A percentile compares a stretch with the other conserved stretches of the same genome.
These are phyloP conservation scores for Wickerhamiella galacta DNA, from an alignment of 805 yeast genomes.

Conservation along the genomic window DNA sequence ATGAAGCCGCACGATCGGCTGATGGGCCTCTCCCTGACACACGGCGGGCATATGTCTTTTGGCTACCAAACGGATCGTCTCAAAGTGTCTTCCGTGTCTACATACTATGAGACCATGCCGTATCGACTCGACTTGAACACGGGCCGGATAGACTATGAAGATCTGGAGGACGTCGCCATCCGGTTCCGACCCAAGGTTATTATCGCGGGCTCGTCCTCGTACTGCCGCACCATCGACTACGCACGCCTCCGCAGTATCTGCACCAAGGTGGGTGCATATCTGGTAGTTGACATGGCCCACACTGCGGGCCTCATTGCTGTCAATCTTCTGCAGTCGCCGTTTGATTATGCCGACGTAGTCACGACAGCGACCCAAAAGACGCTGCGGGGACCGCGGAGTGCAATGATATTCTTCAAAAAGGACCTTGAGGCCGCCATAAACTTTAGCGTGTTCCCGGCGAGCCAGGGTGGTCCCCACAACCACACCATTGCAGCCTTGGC, in stretches of 20 bases:
- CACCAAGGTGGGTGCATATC: conserved; percentile 87
- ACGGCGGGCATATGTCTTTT: conserved; percentile 97
- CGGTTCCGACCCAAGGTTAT: conserved; percentile 89
- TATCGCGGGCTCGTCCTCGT: conserved; percentile 97
- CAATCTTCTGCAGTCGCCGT: conserved; percentile 87
- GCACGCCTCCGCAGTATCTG: conserved; percentile 90
- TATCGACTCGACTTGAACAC: conserved; percentile 84
- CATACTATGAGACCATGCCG: conserved; percentile 96
- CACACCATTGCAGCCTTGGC: conserved; percentile 96
- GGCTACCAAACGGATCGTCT: conserved; percentile 92
- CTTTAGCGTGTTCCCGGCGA: conserved; percentile 98
- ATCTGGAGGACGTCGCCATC: conserved; percentile 74
- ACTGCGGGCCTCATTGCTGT: conserved; percentile 93
- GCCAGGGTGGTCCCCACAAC: conserved; percentile 99
- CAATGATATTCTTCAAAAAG: conserved; percentile 95
- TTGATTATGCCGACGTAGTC: conserved; percentile 91
- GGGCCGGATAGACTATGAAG: conserved; percentile 91
- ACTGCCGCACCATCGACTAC: conserved; percentile 90
- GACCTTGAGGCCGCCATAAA: conserved; percentile 90
- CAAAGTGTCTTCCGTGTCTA: conserved; percentile 88
- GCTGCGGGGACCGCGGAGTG: conserved; percentile 97
- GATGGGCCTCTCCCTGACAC: conserved; percentile 96
- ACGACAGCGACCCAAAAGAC: conserved; percentile 99
- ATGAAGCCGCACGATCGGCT: conserved; percentile 91
- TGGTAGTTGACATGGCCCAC: conserved; percentile 96